phyloP scores from a whole-genome alignment of 78 protist species.

The Diacronema lutheri region DNA sequence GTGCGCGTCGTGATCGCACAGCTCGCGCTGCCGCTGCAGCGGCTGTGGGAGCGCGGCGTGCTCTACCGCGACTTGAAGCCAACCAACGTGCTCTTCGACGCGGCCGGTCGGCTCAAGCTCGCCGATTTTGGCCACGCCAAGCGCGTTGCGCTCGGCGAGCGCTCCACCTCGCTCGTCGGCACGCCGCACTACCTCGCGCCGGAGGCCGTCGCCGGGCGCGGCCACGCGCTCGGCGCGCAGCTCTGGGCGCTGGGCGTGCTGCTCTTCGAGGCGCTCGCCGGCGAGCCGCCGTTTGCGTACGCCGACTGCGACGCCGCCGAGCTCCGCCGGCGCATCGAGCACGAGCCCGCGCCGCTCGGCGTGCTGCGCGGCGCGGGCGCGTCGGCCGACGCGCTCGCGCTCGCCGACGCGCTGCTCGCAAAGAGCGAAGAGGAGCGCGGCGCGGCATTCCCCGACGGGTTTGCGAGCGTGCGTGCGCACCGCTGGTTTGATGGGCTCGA shows the following conservation, averaged over 20 bases:
- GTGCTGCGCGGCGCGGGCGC: neutral
- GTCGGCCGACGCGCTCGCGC: neutral
- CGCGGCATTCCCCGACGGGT: neutral
- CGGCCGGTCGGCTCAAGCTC: neutral
- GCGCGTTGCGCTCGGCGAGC: neutral
- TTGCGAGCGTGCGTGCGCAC: neutral
- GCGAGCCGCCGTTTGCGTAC: neutral
- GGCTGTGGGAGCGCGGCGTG: slow-evolving; percentile 48
- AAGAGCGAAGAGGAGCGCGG: neutral
- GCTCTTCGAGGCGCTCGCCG: neutral
- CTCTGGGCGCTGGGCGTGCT: neutral
- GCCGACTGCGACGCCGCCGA: neutral
- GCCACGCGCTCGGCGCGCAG: neutral
- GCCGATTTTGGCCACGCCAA: neutral
- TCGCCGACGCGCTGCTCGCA: neutral
- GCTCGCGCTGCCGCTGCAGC: slow-evolving; percentile 55
- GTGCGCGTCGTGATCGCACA: slow-evolving; percentile 45
- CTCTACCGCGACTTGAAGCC: slow-evolving; percentile 70
- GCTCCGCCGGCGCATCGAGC: neutral
- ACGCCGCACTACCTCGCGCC: neutral
- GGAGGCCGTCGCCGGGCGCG: neutral
- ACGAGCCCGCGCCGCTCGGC: neutral
- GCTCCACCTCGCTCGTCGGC: neutral
- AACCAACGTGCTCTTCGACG: slow-evolving; percentile 39
- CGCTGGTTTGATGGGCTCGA: neutral